Conservation (phyloP, 805 yeast genomes). For the Saturnispora kantuleensis region DNA sequence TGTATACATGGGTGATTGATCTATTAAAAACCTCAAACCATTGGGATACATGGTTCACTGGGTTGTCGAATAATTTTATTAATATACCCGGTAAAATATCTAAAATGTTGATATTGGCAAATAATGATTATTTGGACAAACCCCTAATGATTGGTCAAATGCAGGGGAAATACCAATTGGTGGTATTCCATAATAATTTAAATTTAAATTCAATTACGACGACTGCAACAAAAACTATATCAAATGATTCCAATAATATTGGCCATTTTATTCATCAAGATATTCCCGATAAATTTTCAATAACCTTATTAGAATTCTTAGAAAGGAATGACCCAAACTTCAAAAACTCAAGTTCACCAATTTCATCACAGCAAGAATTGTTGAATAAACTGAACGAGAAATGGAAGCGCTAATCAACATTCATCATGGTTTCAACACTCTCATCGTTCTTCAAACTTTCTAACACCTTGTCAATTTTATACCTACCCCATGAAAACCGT, state of each 20-base stretch:
- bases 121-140: slow-evolving; percentile 82
- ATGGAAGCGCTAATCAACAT: slow-evolving; percentile 27
- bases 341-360: slow-evolving; percentile 15
- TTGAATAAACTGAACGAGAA: slow-evolving; percentile 24
- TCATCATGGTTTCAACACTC: slow-evolving; percentile 32
- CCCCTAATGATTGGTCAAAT: slow-evolving; percentile 87
- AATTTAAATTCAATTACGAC: slow-evolving; percentile 16
- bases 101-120: slow-evolving; percentile 72
- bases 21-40: slow-evolving; percentile 48
- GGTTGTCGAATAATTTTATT: slow-evolving; percentile 46
- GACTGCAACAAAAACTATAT: slow-evolving; percentile 16
- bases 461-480: slow-evolving; percentile 76
- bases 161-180: slow-evolving; percentile 93
- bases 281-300: slow-evolving; percentile 56
- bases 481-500: slow-evolving; percentile 78
- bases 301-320: slow-evolving; percentile 40
- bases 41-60: slow-evolving; percentile 81
- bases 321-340: slow-evolving; percentile 34
- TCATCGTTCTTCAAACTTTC: slow-evolving; percentile 38
- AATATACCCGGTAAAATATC: slow-evolving; percentile 34
- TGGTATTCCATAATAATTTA: slow-evolving; percentile 46
- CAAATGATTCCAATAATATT: slow-evolving; percentile 35
- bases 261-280: slow-evolving; percentile 98
- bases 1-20: slow-evolving; percentile 52
- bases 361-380: slow-evolving; percentile 19